A percentile compares a stretch with the other conserved stretches of the same genome.
Evolutionary conservation across 2,329 filamentous ascomycete species (phyloP).

Genomic region (Madurella fahalii): DNA sequence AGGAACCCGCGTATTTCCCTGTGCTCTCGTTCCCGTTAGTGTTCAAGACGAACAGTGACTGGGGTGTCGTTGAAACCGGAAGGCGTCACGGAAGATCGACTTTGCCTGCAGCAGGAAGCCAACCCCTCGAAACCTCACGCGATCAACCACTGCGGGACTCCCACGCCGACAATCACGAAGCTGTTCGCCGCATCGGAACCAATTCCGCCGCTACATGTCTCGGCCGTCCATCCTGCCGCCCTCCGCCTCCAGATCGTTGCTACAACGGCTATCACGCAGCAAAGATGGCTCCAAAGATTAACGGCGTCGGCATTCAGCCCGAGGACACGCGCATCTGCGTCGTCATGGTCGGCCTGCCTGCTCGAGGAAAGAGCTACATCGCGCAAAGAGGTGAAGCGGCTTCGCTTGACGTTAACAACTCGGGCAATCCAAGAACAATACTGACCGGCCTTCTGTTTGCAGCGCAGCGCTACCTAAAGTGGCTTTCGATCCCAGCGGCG

Average conservation of each 20-base stretch:
- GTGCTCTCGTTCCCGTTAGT: no score
- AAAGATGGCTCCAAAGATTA: constrained; percentile 49
- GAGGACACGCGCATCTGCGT: constrained; percentile 97
- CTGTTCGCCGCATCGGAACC: constrained; percentile 1
- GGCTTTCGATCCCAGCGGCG: constrained; percentile 89
- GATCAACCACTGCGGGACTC: constrained; percentile 15
- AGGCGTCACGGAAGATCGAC: not conserved
- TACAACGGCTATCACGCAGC: constrained; percentile 12
- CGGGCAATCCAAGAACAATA: not conserved
- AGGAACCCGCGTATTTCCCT: no score
- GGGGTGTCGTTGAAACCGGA: constrained; percentile 8
- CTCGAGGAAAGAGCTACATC: constrained; percentile 94
- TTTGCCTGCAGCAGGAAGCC: constrained; percentile 1
- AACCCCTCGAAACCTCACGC: constrained; percentile 21
- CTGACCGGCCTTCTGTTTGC: constrained; percentile 19
- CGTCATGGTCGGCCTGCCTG: constrained; percentile 96
- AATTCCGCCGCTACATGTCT: constrained; percentile 26
- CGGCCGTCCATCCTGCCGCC: constrained; percentile 12
- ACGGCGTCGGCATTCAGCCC: constrained; percentile 74
- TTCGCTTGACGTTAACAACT: not conserved
- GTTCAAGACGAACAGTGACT: not conserved
- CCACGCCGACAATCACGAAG: constrained; percentile 1
- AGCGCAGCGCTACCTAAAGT: constrained; percentile 92
- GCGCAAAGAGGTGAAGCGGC: constrained; percentile 83
- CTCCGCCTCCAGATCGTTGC: constrained; percentile 6